These are phyloP conservation scores for Aureococcus anophagefferens DNA, from an alignment of 108 stramenopile genomes.

Conservation along the genomic window DNA sequence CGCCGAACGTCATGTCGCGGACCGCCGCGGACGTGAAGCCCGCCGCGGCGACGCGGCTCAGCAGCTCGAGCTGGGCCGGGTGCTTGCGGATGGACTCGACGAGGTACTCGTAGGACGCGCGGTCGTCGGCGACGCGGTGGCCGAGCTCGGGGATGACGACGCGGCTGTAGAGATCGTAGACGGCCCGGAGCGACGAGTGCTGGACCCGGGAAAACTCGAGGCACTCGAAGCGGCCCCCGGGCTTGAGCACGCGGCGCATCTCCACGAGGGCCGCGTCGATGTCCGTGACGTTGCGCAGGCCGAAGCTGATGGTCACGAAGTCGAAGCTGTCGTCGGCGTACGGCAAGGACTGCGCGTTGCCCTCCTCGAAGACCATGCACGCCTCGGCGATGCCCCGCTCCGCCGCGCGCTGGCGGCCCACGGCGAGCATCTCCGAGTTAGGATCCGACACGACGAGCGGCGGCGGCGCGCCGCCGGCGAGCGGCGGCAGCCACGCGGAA, in stretches of 20 bases:
- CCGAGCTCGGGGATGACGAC: conserved; percentile 85
- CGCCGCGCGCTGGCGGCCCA: conserved; percentile 64
- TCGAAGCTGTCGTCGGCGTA: conserved; percentile 85
- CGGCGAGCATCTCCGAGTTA: conserved; percentile 89
- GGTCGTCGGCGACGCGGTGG: conserved; percentile 80
- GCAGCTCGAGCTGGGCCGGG: conserved; percentile 75
- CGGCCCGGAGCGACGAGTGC: conserved; percentile 45
- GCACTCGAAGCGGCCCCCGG: conserved; percentile 94
- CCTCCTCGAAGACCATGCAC: conserved; percentile 57
- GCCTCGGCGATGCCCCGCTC: neutral
- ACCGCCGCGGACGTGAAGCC: conserved; percentile 67
- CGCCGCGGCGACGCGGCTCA: conserved; percentile 58
- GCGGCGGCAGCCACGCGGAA: neutral
- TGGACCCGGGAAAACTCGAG: conserved; percentile 86
- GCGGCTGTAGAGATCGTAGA: conserved; percentile 87
- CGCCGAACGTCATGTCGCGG: conserved; percentile 79
- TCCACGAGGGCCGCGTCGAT: conserved; percentile 70
- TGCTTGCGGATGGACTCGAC: conserved; percentile 96
- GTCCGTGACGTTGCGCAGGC: conserved; percentile 93
- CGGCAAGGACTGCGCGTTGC: conserved; percentile 84
- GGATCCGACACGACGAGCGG: conserved; percentile 92
- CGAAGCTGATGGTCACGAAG: conserved; percentile 94
- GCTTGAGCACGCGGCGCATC: conserved; percentile 75
- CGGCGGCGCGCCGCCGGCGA: neutral
- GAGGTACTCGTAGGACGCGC: conserved; percentile 91